Conservation (phyloP, 768 basidiomycete species). For the Hirschioporus abietinus region DNA sequence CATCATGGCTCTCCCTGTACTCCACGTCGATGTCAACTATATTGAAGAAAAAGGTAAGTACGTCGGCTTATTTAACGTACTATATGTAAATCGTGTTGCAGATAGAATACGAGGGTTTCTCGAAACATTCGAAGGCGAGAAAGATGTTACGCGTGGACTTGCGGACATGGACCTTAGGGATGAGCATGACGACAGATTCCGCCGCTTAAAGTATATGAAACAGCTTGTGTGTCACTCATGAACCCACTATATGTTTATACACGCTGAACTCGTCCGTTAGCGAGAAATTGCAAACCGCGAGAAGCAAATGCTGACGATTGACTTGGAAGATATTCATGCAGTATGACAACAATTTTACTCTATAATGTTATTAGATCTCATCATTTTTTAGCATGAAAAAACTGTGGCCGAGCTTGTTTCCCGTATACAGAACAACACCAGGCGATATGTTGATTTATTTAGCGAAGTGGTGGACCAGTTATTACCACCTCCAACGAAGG, state of each 20-base stretch:
- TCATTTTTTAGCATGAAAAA: slow-evolving; percentile 52
- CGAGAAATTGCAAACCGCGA: slow-evolving; percentile 93
- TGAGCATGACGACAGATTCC: slow-evolving; percentile 36
- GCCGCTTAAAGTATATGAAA: slow-evolving; percentile 69
- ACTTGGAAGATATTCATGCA: slow-evolving; percentile 80
- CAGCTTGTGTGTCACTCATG: slow-evolving; percentile 58
- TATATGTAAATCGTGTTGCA: slow-evolving; percentile 22
- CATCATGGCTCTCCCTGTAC: slow-evolving; percentile 62
- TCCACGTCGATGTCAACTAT: slow-evolving; percentile 60
- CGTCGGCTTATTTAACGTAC: slow-evolving; percentile 8
- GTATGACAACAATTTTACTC: slow-evolving; percentile 34
- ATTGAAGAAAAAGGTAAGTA: slow-evolving; percentile 61
- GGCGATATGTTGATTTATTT: slow-evolving; percentile 88
- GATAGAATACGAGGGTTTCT: slow-evolving; percentile 69
- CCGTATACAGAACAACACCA: slow-evolving; percentile 78
- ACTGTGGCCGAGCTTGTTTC: slow-evolving; percentile 68
- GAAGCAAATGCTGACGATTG: slow-evolving; percentile 82
- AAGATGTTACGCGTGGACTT: slow-evolving; percentile 62
- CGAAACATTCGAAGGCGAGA: slow-evolving; percentile 59
- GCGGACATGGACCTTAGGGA: slow-evolving; percentile 68
- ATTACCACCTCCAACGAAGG: slow-evolving; percentile 83
- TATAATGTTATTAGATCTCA: slow-evolving; percentile 12
- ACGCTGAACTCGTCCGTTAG: slow-evolving; percentile 33
- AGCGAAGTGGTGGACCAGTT: slow-evolving; percentile 86
- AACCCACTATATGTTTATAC: slow-evolving; percentile 16